Conservation (phyloP, 148 eudicot species). For the Nyssa sinensis region DNA sequence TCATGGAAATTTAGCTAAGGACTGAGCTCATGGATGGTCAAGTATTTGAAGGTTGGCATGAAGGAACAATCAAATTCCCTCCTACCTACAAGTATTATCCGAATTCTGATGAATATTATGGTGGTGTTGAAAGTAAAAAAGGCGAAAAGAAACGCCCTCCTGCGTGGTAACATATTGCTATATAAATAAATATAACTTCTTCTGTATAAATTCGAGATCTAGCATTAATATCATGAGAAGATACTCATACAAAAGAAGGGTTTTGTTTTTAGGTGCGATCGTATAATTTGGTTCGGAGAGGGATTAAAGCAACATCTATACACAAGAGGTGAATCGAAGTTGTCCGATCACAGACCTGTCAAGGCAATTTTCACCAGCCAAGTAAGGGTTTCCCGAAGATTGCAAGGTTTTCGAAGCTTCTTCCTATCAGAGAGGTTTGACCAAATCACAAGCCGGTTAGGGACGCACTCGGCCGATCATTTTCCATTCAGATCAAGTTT, state of each 20-base stretch:
- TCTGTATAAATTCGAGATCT: no score
- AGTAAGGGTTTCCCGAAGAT: conserved; percentile 11
- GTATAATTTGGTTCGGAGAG: conserved; percentile 46
- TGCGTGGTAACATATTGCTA: conserved; percentile 36
- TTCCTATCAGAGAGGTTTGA: conserved; percentile 25
- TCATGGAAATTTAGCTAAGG: conserved; percentile 29
- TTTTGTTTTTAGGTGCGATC: conserved; percentile 40
- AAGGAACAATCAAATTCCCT: conserved; percentile 45
- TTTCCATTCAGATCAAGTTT: conserved; percentile 7
- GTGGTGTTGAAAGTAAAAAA: conserved; percentile 20
- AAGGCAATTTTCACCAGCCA: conserved; percentile 34
- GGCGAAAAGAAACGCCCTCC: conserved; percentile 42
- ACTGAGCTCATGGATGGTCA: conserved; percentile 38
- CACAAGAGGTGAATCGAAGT: conserved; percentile 34
- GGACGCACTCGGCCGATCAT: neutral
- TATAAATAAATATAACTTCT: neutral
- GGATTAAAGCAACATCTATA: conserved; percentile 41
- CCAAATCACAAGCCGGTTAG: neutral
- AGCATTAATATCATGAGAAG: neutral
- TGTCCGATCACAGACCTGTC: conserved; percentile 58
- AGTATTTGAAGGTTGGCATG: conserved; percentile 55
- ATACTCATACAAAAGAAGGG: neutral
- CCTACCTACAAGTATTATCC: conserved; percentile 55
- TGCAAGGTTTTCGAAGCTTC: conserved; percentile 12
- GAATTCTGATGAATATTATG: conserved; percentile 46